Conservation (phyloP, 768 basidiomycete genomes). For the Pilatotrama ljubarskyi region DNA sequence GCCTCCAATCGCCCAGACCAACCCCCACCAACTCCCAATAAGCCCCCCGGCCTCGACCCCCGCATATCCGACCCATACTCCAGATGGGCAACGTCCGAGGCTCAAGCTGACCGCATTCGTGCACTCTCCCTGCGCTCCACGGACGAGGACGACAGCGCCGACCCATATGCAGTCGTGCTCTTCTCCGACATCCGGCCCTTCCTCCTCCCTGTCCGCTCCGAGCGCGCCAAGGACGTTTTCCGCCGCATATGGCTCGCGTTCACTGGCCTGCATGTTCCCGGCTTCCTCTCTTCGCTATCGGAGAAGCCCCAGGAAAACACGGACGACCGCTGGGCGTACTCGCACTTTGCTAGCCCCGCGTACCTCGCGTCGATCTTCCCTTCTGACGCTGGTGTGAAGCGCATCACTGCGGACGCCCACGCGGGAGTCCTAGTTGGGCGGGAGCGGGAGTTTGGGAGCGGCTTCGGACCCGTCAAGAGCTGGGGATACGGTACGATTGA, state of each 20-base stretch:
- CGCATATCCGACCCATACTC: constrained; percentile 56
- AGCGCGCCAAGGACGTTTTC: constrained; percentile 52
- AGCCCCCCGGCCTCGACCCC: constrained; percentile 28
- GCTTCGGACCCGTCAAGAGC: constrained; percentile 67
- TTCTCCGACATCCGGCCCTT: constrained; percentile 72
- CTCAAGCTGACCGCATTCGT: constrained; percentile 43
- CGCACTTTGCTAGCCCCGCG: constrained; percentile 44
- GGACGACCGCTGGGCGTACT: constrained; percentile 71
- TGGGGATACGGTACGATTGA: constrained; percentile 59
- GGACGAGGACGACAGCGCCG: constrained; percentile 48
- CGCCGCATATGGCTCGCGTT: constrained; percentile 71
- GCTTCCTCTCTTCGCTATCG: constrained; percentile 48
- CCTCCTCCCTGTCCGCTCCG: constrained; percentile 44
- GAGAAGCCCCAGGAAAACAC: constrained; percentile 36
- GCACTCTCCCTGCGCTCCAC: constrained; percentile 55
- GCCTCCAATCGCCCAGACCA: constrained; percentile 42
- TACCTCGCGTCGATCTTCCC: constrained; percentile 59
- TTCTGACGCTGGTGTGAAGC: constrained; percentile 27
- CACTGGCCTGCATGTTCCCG: constrained; percentile 72
- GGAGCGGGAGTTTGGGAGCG: constrained; percentile 58
- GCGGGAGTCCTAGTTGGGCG: constrained; percentile 68
- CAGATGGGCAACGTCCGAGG: constrained; percentile 65
- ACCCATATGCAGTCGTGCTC: constrained; percentile 73
- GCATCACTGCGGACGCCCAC: constrained; percentile 55
- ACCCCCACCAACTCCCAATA: constrained; percentile 13